Conservation (phyloP, 2,329 filamentous ascomycete genomes). For the Microcyclosporella mali region DNA sequence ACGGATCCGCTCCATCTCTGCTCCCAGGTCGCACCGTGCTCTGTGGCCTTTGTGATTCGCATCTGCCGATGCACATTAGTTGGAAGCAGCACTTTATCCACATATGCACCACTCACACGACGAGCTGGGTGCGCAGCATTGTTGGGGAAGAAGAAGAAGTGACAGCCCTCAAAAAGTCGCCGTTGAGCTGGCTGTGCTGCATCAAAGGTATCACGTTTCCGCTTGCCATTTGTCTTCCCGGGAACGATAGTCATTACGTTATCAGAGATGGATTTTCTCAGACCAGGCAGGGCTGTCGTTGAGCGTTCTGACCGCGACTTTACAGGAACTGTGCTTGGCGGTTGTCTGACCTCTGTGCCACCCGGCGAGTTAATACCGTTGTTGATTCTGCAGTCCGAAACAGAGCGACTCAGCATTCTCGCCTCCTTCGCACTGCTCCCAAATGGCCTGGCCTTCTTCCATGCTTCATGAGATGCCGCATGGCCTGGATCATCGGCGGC, state of each 20-base stretch:
- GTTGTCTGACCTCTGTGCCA: slow-evolving; percentile 1
- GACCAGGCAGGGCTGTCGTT: neutral
- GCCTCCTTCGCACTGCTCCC: slow-evolving; percentile 1
- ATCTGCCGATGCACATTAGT: slow-evolving; percentile 27
- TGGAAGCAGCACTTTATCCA: too few relatives aligned
- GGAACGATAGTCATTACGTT: slow-evolving; percentile 12
- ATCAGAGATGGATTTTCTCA: slow-evolving; percentile 18
- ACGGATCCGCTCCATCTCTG: slow-evolving; percentile 50
- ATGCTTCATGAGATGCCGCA: slow-evolving; percentile 14
- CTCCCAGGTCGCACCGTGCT: slow-evolving; percentile 70
- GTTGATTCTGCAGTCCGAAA: slow-evolving; percentile 18
- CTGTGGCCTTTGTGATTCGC: slow-evolving; percentile 67
- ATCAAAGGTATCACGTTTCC: slow-evolving; percentile 24
- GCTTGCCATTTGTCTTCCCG: slow-evolving; percentile 19
- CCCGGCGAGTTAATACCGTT: neutral
- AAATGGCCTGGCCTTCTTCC: slow-evolving; percentile 8
- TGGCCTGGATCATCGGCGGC: slow-evolving; percentile 19
- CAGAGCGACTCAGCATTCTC: slow-evolving; percentile 18
- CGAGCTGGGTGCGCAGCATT: slow-evolving; percentile 64
- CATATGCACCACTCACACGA: slow-evolving; percentile 28
- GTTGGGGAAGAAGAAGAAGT: slow-evolving; percentile 67
- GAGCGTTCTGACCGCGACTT: neutral
- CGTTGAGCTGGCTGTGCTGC: slow-evolving; percentile 20
- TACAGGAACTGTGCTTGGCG: slow-evolving; percentile 10
- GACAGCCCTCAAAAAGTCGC: slow-evolving; percentile 26